Base-by-base conservation (phyloP, 2,329 filamentous ascomycete species). In the Talaromyces piceae region DNA sequence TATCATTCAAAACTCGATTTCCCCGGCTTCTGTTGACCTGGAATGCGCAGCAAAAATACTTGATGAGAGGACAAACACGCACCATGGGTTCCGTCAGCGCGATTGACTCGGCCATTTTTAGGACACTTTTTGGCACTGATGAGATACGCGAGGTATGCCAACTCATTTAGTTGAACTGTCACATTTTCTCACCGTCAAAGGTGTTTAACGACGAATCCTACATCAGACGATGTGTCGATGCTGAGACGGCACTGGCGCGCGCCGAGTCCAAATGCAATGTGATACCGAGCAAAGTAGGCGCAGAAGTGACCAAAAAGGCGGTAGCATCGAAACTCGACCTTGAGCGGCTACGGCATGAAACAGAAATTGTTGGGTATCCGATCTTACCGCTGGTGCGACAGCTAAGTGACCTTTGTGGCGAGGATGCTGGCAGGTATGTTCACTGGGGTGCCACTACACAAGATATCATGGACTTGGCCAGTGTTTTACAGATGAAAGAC, bases 391-490 rank as follows among this genome's bases (percentile, higher is more conserved):
- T 80, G 11, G 73, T 79, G 2, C 67, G 72, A 30, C 77, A 79
- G 52, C 61, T 79, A 22, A 70, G 70, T 1, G 63, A 65, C 25
- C 61, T 62, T n/a, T 62, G 58, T 22, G 61, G 58, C 12, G 61
- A 65, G 27, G 57, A 64, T 4, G 61, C 59, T 11, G 68, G 62
- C n/a, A 68, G 71, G 53, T 80, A 78, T 56, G 72, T 81, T 9
- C 78, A 81, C 58, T 80, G 78, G 77, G 78, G 78, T 7, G 77
- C 78, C 1, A 81, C 78, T 0, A 81, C 78, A 0, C 78, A 81
- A 55, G 78, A 81, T 56, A 80, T 81, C 52, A 80, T 80, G 77
- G 78, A 81, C 55, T 65, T 74, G 0, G 78, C 77, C 0, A 74
- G 71, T 11, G 65, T 79, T 1, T 58, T 81, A 7, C 78, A 81